A percentile compares a stretch with the other conserved stretches of the same genome.
Evolutionary conservation across 768 basidiomycete species (phyloP).

Genomic region (Collybia nuda): DNA sequence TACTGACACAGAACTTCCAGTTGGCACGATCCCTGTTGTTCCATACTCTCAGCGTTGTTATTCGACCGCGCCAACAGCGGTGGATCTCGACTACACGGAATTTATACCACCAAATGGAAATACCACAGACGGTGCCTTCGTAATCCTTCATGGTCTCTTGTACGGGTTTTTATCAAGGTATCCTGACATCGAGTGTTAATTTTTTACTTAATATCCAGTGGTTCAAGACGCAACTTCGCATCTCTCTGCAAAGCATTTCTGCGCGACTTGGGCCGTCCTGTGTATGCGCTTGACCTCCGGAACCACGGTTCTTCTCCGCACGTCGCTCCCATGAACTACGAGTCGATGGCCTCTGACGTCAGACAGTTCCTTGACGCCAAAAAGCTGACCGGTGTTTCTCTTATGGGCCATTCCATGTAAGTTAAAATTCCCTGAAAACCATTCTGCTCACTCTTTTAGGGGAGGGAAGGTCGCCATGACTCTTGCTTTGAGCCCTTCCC

Average conservation of each 20-base stretch:
- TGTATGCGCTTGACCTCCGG: slow-evolving; percentile 76
- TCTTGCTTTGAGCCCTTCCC: slow-evolving; percentile 49
- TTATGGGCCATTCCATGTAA: slow-evolving; percentile 88
- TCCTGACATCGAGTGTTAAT: too few species aligned
- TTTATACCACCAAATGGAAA: slow-evolving; percentile 20
- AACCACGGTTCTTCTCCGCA: slow-evolving; percentile 85
- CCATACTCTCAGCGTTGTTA: neutral
- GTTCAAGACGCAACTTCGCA: slow-evolving; percentile 84
- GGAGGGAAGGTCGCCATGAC: slow-evolving; percentile 84
- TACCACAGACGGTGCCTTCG: slow-evolving; percentile 36
- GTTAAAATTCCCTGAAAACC: slow-evolving; percentile 19
- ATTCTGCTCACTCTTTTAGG: slow-evolving; percentile 35
- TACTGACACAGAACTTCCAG: too few species aligned
- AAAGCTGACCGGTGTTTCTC: slow-evolving; percentile 54
- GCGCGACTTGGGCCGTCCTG: slow-evolving; percentile 54
- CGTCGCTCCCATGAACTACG: slow-evolving; percentile 64
- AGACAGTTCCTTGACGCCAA: slow-evolving; percentile 57
- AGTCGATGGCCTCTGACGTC: slow-evolving; percentile 77
- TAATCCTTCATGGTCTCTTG: slow-evolving; percentile 64
- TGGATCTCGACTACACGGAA: slow-evolving; percentile 17
- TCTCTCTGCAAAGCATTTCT: slow-evolving; percentile 72
- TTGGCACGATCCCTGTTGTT: too few species aligned
- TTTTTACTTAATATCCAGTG: slow-evolving; percentile 37
- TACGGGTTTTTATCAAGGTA: slow-evolving; percentile 22
- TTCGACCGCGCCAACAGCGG: slow-evolving; percentile 4